These are phyloP conservation scores for Quercus phellos DNA, from an alignment of 331 rosid genomes.

Conservation along the genomic window DNA sequence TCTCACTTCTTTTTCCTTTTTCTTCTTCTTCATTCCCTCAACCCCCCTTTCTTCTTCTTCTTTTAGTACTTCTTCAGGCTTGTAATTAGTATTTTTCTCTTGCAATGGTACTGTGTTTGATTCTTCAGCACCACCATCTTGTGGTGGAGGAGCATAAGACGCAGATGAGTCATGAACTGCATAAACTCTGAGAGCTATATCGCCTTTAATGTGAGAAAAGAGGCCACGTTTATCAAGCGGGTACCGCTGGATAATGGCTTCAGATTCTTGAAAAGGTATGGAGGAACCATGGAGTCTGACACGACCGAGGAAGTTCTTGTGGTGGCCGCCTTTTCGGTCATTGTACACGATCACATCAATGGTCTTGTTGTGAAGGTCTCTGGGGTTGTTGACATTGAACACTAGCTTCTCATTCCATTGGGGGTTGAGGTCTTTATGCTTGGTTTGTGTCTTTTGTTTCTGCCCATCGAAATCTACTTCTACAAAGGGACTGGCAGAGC, in stretches of 20 bases:
- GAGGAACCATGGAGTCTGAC: constrained; percentile 62
- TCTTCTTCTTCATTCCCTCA: constrained; percentile 45
- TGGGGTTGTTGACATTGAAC: constrained; percentile 43
- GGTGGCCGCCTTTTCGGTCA: constrained; percentile 34
- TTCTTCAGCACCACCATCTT: background rate
- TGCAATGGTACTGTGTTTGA: background rate
- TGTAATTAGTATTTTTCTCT: constrained; percentile 51
- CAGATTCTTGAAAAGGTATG: constrained; percentile 61
- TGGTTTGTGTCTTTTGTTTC: constrained; percentile 56
- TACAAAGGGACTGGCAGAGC: constrained; percentile 74
- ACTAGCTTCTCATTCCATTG: constrained; percentile 66
- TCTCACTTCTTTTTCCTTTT: constrained; percentile 60
- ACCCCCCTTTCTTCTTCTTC: constrained; percentile 38
- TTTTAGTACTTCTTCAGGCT: constrained; percentile 15
- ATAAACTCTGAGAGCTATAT: constrained; percentile 62
- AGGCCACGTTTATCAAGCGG: constrained; percentile 82
- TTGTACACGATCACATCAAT: constrained; percentile 53
- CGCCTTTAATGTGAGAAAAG: constrained; percentile 67
- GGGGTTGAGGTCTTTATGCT: constrained; percentile 63
- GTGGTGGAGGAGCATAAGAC: constrained; percentile 20
- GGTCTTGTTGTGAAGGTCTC: constrained; percentile 49
- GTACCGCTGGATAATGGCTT: constrained; percentile 54
- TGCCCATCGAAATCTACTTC: constrained; percentile 58
- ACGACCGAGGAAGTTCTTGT: constrained; percentile 64
- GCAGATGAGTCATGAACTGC: constrained; percentile 23